Base-by-base conservation (phyloP, 306 rosid genomes). In the Medicago ruthenica region DNA sequence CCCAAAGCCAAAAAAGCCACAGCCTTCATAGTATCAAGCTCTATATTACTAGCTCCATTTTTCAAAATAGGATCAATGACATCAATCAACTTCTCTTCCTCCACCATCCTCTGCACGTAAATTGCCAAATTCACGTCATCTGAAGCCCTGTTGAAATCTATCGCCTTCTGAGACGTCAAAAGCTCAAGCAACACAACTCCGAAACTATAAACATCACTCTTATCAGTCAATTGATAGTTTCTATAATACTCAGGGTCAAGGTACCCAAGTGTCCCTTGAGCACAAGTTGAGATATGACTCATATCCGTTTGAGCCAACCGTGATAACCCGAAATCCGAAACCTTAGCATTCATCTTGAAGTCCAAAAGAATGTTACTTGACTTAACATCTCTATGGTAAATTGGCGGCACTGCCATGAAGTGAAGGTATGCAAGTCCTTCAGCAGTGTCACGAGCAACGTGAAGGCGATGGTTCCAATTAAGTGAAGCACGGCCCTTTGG, bases 71-170 rank as follows among this genome's bases (percentile, higher is more conserved):
- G 88, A 84, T 93, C 90, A 34, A 93, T 63, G 8, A 57, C 96
- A 8, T 93, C 97, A 74, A 78, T 34, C 70, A 87, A 4, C 77
- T 37, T 86, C 78, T 93, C 96, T 55, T 91, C 93, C 5, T 61
- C 78, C 76, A 80, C 80, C 88, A 86, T 57, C 42, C 92, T 70
- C 66, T 88, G 89, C 75, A 85, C 90, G 53, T 91, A 88, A 68
- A 93, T 81, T 0, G 97, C 93, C 84, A 91, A 86, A 71, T 91
- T 93, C 82, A 93, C 97, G 57, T 91, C 98, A 44, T 93, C 97
- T 0, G 88, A 42, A 0, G 79, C 89, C 77, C 97, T 66, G 16
- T 62, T 83, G 69, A 91, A 93, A 59, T 93, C 97, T 13, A 93
- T 93, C 0, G 89, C 98, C 72, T 83, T 93, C 61, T 91, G 88